Percentiles rank a stretch among this genome's conserved stretches.
These are phyloP conservation scores for Lanmaoa pseudosensibilis DNA, from an alignment of 768 basidiomycete species.

Conservation along the genomic window DNA sequence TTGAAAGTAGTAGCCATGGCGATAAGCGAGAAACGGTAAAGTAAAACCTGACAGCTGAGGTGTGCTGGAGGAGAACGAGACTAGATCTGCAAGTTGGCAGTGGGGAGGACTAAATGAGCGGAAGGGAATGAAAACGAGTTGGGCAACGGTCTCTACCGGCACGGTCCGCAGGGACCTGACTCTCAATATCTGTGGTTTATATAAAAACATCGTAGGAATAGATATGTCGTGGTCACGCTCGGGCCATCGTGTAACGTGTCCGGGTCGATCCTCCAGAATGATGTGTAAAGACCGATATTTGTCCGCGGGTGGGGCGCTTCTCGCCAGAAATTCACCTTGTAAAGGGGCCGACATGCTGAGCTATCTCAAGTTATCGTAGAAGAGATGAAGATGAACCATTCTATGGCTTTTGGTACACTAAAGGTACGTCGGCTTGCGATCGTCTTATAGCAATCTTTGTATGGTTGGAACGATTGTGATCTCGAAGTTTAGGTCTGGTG, in stretches of 20 bases:
- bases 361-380: no score
- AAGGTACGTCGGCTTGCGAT: no score
- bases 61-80: background rate
- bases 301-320: background rate
- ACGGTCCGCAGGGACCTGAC: background rate
- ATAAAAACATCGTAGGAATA: background rate
- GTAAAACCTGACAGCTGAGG: background rate
- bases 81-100: no score
- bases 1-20: constrained; percentile 20
- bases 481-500: no score
- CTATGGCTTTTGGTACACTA: no score
- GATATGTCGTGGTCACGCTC: background rate
- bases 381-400: no score
- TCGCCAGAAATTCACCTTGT: background rate
- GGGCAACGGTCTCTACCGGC: background rate
- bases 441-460: no score
- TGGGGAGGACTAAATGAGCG: background rate
- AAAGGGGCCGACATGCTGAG: background rate
- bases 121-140: background rate
- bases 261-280: background rate
- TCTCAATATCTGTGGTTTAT: background rate
- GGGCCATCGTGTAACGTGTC: background rate
- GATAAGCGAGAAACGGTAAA: background rate
- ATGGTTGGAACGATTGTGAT: no score
- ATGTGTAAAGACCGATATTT: background rate